Evolutionary conservation across 2,329 filamentous ascomycete species (phyloP).

Genomic region (Phaeophleospora eucalypticola): DNA sequence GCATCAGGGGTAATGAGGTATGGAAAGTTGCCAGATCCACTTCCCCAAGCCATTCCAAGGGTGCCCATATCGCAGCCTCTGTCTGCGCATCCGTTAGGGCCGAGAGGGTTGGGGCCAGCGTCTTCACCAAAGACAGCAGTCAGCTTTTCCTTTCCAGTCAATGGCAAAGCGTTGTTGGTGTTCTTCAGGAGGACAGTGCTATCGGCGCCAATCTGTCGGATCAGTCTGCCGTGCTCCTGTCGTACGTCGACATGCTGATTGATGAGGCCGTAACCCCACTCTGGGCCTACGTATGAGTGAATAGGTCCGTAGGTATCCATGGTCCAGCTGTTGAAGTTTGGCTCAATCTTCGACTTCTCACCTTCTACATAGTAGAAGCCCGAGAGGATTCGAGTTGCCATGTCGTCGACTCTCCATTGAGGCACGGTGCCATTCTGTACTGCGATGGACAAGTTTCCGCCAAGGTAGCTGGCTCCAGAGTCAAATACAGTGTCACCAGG

Average conservation of each 20-base stretch:
- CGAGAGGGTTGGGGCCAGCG: slow-evolving; percentile 42
- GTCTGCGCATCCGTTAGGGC: slow-evolving; percentile 46
- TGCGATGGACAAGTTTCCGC: slow-evolving; percentile 29
- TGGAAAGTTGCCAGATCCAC: slow-evolving; percentile 38
- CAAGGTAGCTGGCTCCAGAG: slow-evolving; percentile 62
- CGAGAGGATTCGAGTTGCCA: slow-evolving; percentile 32
- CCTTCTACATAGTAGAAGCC: slow-evolving; percentile 48
- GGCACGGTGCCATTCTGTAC: slow-evolving; percentile 32
- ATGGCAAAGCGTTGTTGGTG: slow-evolving; percentile 52
- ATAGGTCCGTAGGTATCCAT: slow-evolving; percentile 60
- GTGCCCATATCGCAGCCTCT: slow-evolving; percentile 45
- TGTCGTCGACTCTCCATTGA: slow-evolving; percentile 31
- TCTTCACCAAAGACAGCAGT: slow-evolving; percentile 51
- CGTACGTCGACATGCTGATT: slow-evolving; percentile 78
- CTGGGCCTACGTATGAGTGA: slow-evolving; percentile 58
- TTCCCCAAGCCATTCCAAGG: slow-evolving; percentile 46
- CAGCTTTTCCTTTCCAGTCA: slow-evolving; percentile 45
- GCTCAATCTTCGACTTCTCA: slow-evolving; percentile 49
- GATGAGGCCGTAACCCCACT: slow-evolving; percentile 59
- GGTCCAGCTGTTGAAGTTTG: slow-evolving; percentile 42
- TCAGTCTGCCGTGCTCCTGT: slow-evolving; percentile 64
- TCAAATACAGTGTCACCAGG: slow-evolving; percentile 63
- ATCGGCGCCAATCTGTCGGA: slow-evolving; percentile 58
- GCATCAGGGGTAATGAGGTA: slow-evolving; percentile 30
- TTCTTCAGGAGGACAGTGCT: slow-evolving; percentile 62